Evolutionary conservation across 176 grass and related monocot genomes (phyloP).

Genomic region (Juncus effusus): DNA sequence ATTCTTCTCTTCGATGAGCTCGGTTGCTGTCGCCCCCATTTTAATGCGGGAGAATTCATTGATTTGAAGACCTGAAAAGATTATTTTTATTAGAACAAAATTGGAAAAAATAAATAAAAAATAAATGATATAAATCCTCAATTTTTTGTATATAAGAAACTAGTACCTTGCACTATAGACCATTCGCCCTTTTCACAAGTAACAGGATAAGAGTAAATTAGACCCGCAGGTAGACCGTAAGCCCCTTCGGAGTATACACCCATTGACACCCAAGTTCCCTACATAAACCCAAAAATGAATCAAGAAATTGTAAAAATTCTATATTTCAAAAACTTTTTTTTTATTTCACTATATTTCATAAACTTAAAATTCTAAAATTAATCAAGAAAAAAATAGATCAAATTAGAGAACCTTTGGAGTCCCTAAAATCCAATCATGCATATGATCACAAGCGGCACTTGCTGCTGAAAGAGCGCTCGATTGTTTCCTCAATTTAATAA

Average conservation of each 20-base stretch:
- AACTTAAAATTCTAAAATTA: neutral
- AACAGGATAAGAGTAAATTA: slow-evolving; percentile 66
- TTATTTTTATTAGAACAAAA: neutral
- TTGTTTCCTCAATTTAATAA: slow-evolving; percentile 59
- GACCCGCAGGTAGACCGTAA: slow-evolving; percentile 42
- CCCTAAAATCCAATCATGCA: slow-evolving; percentile 64
- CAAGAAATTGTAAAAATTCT: neutral
- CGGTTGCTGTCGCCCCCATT: slow-evolving; percentile 44
- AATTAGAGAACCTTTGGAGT: slow-evolving; percentile 47
- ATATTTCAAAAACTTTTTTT: no score
- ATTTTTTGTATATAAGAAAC: neutral
- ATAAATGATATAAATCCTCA: neutral
- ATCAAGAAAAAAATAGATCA: neutral
- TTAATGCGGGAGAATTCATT: slow-evolving; percentile 49
- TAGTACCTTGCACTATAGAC: slow-evolving; percentile 60
- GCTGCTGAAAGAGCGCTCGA: slow-evolving; percentile 72
- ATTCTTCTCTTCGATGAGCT: slow-evolving; percentile 57
- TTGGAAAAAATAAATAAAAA: neutral
- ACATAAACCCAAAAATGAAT: neutral
- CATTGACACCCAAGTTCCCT: slow-evolving; percentile 86
- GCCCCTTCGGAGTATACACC: slow-evolving; percentile 68
- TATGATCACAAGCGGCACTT: slow-evolving; percentile 67
- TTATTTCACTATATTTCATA: neutral
- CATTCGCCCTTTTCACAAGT: slow-evolving; percentile 66
- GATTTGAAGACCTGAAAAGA: slow-evolving; percentile 39